Conservation (phyloP, 306 rosid genomes). For the Crataegus laevigata region DNA sequence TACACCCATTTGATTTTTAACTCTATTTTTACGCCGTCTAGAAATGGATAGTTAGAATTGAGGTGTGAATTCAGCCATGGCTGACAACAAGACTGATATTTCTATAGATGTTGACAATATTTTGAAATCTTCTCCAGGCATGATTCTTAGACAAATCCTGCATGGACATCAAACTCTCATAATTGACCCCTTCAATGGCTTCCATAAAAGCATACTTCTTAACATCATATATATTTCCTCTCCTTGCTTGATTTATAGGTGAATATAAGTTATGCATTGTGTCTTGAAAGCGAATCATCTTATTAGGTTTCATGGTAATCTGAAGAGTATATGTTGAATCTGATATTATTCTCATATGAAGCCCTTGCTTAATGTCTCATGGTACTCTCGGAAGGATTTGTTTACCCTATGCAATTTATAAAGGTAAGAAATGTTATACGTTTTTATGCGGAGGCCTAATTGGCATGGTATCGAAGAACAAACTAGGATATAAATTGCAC, state of each 20-base stretch:
- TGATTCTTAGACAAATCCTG: background rate
- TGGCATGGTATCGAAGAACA: too few species aligned
- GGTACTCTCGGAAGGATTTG: background rate
- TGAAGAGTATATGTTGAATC: background rate
- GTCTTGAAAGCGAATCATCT: conserved; percentile 40
- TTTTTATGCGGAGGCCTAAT: background rate
- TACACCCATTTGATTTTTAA: too few species aligned
- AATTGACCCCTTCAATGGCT: background rate
- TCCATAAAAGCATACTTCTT: background rate
- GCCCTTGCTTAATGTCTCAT: background rate
- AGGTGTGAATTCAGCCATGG: too few species aligned
- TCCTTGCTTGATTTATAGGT: conserved; percentile 43
- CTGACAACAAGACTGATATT: too few species aligned
- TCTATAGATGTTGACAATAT: background rate
- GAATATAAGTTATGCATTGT: conserved; percentile 44
- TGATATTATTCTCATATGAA: too few species aligned
- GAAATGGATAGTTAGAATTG: too few species aligned
- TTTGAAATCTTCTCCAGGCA: background rate
- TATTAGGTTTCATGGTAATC: conserved; percentile 14
- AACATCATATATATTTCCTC: background rate
- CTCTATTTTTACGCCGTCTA: too few species aligned
- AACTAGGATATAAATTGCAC: background rate
- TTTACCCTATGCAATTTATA: background rate
- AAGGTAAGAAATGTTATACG: background rate
- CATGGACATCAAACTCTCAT: background rate